Base-by-base conservation (phyloP, 768 basidiomycete species). In the Psilocybe cyanescens region DNA sequence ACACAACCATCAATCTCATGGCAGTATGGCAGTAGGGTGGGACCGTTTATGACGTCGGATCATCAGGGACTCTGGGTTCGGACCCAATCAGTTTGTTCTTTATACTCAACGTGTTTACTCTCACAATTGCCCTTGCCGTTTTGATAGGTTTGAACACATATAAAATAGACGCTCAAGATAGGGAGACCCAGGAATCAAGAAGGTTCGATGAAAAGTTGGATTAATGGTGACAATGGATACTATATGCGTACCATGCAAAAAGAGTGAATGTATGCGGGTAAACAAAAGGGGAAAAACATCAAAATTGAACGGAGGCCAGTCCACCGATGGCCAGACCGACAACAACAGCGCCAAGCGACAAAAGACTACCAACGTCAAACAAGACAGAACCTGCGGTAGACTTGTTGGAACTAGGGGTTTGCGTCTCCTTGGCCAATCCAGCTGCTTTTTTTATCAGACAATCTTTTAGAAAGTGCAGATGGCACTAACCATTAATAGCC, bases 401-500 rank as follows among this genome's bases (percentile, higher is more conserved):
- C 50, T 50, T 56, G 4, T 53, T 57, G 3, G 56, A 16, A 2
- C 31, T 30, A 14, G 47, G 19, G 4, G 48, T 11, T n/a, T n/a
- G 46, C 9, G 51, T 53, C 31, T 14, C 51, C 7, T 8, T 53
- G 33, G 19, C 33, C 51, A 53, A 35, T 6, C 51, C 51, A 53
- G 51, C 51, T 53, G 17, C 31, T 9, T 35, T 17, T 17, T 33
- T 16, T 17, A 14, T 37, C 12, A 53, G 11, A n/a, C 16, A 35
- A 37, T 4, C n/a, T 4, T n/a, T 16, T 14, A 53, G 4, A 33
- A 53, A 33, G 16, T n/a, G 4, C 16, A 57, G 19, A 55, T 24
- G 11, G 6, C 12, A 63, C 59, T 51, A 8, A 69, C 67, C 63
- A 58, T 65, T 53, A 39, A 69, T 31, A 17, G 66, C 71, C 16